Percentiles rank a stretch among this genome's conserved stretches.
These are phyloP conservation scores for Apiospora phragmitis DNA, from an alignment of 2,329 filamentous ascomycete genomes.

Conservation along the genomic window DNA sequence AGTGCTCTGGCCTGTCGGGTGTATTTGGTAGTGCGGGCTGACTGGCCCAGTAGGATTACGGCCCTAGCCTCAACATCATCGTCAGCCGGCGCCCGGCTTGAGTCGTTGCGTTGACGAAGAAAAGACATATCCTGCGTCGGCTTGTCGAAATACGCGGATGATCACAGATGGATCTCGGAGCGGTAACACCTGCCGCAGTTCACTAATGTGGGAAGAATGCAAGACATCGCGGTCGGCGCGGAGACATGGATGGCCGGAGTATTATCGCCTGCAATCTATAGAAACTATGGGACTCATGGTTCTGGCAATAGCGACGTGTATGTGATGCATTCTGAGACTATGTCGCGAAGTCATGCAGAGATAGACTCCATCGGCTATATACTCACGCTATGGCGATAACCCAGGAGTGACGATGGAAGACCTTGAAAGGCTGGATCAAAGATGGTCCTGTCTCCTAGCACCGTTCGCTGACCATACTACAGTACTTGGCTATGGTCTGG, in stretches of 20 bases:
- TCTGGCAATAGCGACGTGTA: background rate
- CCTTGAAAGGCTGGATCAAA: background rate
- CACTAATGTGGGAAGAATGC: background rate
- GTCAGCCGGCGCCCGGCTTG: background rate
- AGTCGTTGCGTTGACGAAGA: slow-evolving; percentile 3
- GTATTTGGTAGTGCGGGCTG: background rate
- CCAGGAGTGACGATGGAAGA: background rate
- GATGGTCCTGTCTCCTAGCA: background rate
- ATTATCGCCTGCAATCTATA: background rate
- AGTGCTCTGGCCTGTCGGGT: background rate
- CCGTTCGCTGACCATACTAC: background rate
- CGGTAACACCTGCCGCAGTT: background rate
- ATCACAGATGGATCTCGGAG: background rate
- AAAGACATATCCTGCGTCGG: slow-evolving; percentile 1
- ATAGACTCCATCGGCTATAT: background rate
- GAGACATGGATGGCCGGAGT: background rate
- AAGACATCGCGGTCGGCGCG: background rate
- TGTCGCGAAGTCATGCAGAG: background rate
- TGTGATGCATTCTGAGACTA: background rate
- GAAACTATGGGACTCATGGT: background rate
- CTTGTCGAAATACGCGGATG: background rate
- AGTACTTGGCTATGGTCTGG: background rate
- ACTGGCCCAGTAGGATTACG: background rate
- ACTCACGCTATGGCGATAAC: background rate
- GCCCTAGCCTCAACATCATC: slow-evolving; percentile 12